Evolutionary conservation across 192 early-diverging fungal species (phyloP).

Genomic region (Coemansia sp.): DNA sequence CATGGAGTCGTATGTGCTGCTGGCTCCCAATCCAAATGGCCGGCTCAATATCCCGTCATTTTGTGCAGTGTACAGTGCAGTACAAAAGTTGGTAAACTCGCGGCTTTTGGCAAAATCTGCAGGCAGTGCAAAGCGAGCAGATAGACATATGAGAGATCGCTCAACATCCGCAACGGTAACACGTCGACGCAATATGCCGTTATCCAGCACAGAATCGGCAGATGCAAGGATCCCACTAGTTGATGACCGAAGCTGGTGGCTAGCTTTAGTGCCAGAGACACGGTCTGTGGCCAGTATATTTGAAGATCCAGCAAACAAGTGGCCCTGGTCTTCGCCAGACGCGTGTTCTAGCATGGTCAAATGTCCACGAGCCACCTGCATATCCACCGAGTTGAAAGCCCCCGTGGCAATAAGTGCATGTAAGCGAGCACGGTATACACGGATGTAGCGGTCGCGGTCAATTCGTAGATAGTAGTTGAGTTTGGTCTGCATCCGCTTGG

Average conservation of each 20-base stretch:
- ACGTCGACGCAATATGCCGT: conserved; percentile 12
- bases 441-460: conserved; percentile 14
- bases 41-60: conserved; percentile 3
- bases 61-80: conserved; percentile 9
- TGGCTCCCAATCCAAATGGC: conserved; percentile 1
- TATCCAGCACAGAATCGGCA: conserved; percentile 7
- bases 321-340: not conserved
- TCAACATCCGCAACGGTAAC: conserved; percentile 3
- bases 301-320: not conserved
- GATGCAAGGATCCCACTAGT: too few species aligned
- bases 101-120: conserved; percentile 4
- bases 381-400: conserved; percentile 10
- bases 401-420: conserved; percentile 9
- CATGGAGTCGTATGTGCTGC: not conserved
- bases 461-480: conserved; percentile 11
- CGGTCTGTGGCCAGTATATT: not conserved
- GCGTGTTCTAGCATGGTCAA: conserved; percentile 11
- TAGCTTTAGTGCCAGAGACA: too few species aligned
- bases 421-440: conserved; percentile 20
- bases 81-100: conserved; percentile 14
- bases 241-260: too few species aligned
- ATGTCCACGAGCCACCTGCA: conserved; percentile 17
- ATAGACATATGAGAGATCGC: conserved; percentile 10
- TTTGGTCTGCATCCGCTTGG: conserved; percentile 23
- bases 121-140: conserved; percentile 17